Evolutionary conservation across 148 eudicot genomes (phyloP).

Genomic region (Rhododendron henanense): DNA sequence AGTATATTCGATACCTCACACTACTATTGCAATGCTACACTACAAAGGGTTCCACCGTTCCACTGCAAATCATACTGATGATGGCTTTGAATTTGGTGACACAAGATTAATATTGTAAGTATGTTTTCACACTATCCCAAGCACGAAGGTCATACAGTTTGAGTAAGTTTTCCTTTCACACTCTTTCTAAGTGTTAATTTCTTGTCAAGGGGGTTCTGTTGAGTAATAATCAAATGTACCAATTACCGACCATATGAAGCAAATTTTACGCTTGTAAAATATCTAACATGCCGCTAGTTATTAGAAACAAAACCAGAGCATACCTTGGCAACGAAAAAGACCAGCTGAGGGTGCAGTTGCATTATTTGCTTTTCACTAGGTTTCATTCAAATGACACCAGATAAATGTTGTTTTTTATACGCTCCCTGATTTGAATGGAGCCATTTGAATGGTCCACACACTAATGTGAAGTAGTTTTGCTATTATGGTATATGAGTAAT

Average conservation of each 20-base stretch:
- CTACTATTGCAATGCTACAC: background rate
- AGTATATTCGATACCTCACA: background rate
- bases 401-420: background rate
- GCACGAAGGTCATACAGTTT: background rate
- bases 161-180: background rate
- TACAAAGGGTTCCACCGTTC: background rate
- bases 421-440: background rate
- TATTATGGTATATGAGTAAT: background rate
- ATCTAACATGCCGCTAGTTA: background rate
- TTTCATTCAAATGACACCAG: background rate
- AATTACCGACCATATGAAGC: background rate
- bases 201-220: background rate
- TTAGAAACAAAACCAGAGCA: background rate
- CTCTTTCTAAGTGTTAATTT: background rate
- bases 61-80: background rate
- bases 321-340: background rate
- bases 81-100: background rate
- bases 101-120: background rate
- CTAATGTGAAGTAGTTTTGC: background rate
- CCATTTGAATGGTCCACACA: background rate
- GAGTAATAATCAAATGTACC: background rate
- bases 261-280: too few relatives aligned
- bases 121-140: background rate
- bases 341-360: background rate
- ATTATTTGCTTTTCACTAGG: background rate